Percentiles rank a stretch among this genome's conserved stretches.
phyloP scores from a whole-genome alignment of 805 yeast species.

The Wickerhamiella qilinensis region DNA sequence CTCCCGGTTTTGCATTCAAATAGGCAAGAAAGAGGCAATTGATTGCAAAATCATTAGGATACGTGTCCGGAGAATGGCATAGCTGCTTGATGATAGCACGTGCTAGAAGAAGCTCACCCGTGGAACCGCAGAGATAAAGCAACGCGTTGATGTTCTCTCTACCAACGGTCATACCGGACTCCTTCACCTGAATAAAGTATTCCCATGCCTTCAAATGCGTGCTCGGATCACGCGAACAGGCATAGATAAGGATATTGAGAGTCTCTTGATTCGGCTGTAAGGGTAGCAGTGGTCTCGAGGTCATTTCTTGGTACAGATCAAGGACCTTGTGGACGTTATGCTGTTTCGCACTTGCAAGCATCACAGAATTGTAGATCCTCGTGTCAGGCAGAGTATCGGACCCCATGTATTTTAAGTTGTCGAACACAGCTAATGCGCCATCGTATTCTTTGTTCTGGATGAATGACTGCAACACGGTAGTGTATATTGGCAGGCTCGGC shows the following conservation, averaged over 20 bases:
- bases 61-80: constrained; percentile 12
- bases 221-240: constrained; percentile 40
- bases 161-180: constrained; percentile 19
- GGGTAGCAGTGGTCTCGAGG: constrained; percentile 19
- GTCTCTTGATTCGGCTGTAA: constrained; percentile 29
- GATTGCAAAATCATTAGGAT: constrained; percentile 19
- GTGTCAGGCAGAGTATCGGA: constrained; percentile 48
- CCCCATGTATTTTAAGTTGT: constrained; percentile 70
- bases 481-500: constrained; percentile 26
- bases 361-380: constrained; percentile 53
- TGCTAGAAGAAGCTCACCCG: constrained; percentile 59
- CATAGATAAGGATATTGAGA: constrained; percentile 44
- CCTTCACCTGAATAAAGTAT: constrained; percentile 48
- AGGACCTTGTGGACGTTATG: constrained; percentile 57
- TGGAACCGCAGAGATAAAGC: constrained; percentile 60
- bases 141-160: constrained; percentile 43
- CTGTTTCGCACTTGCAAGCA: constrained; percentile 45
- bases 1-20: constrained; percentile 15
- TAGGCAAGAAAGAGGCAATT: constrained; percentile 22
- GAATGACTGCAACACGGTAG: constrained; percentile 45
- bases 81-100: constrained; percentile 34
- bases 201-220: constrained; percentile 56
- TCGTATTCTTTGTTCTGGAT: constrained; percentile 32
- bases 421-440: constrained; percentile 61
- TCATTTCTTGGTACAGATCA: constrained; percentile 62